These are phyloP conservation scores for Fraxinus platypoda DNA, from an alignment of 305 asterid genomes.

Conservation along the genomic window DNA sequence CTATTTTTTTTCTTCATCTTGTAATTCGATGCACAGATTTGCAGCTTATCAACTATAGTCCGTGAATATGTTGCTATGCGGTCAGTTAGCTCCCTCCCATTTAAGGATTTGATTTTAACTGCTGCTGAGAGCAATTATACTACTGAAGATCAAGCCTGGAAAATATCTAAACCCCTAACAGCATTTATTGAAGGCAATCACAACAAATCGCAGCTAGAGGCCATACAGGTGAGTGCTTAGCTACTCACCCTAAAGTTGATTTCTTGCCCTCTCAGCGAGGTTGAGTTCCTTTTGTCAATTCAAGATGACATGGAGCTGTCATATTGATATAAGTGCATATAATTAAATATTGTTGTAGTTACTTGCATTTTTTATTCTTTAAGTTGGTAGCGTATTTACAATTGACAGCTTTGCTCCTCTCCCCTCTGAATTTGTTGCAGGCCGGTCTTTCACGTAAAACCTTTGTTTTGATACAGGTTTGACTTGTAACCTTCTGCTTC, in stretches of 20 bases:
- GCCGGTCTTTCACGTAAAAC: conserved; percentile 83
- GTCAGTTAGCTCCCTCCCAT: conserved; percentile 80
- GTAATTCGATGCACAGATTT: conserved; percentile 50
- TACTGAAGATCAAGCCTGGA: conserved; percentile 84
- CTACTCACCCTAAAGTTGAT: conserved; percentile 15
- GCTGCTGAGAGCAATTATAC: conserved; percentile 54
- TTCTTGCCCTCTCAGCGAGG: conserved; percentile 17
- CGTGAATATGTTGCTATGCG: conserved; percentile 91
- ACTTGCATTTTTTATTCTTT: neutral
- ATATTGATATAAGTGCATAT: neutral
- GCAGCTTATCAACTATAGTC: conserved; percentile 90
- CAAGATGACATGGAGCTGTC: neutral
- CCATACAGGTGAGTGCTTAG: conserved; percentile 74
- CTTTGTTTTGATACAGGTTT: conserved; percentile 92
- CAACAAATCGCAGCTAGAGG: conserved; percentile 81
- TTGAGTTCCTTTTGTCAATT: neutral
- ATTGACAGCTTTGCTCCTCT: conserved; percentile 13
- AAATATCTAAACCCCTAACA: conserved; percentile 66
- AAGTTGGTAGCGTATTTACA: conserved; percentile 15
- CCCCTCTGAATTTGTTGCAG: conserved; percentile 49
- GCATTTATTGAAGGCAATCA: conserved; percentile 71
- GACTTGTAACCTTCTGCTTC: conserved; percentile 29
- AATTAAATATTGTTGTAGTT: neutral
- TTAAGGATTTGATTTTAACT: conserved; percentile 76
- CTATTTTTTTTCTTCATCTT: conserved; percentile 17